Evolutionary conservation across 2,329 filamentous ascomycete genomes (phyloP), one percentile per base, ranked within the genome.

Genomic region (Graphilbum fragrans): DNA sequence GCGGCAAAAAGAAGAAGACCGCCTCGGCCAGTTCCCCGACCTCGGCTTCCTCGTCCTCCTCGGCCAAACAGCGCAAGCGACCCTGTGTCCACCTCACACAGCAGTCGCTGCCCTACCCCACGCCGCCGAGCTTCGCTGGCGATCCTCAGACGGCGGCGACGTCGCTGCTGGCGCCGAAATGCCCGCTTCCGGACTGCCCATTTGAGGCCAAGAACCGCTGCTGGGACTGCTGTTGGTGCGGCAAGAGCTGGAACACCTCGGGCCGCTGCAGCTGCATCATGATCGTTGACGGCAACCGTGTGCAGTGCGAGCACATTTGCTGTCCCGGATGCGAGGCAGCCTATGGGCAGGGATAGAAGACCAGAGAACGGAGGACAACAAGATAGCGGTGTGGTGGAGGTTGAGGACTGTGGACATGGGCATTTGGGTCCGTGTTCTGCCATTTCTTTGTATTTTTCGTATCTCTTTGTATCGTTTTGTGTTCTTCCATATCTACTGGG

Each of bases 161-260:
- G 16, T 57, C 53, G 19, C 49, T 53, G 21, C 53, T 59, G 40
- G 51, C 51, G 19, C 62, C 63, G 37, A 60, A 62, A 44, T 72
- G 69, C 47, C 65, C 67, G 35, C 53, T 71, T 42, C 48, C 61
- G 8, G 57, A 58, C 38, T 73, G 70, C 41, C 67, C 70, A 8
- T 73, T 69, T 48, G 67, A 70, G 54, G 55, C 57, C 37, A 63
- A 65, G 44, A 64, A 67, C 43, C 60, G 69, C 25, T 62, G 54
- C 47, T 74, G 70, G 70, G 69, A 70, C 54, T 73, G 69, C 54
- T 73, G 69, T 54, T 72, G 67, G 68, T 73, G 69, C 44, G 69
- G 69, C 22, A 71, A 72, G 50, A 58, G 59, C n/a, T 65, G 65
- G 60, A 73, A 74, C 49, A 59, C 60, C 35, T 55, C 57, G 21